Evolutionary conservation across 371 early-diverging fungal genomes (phyloP), one percentile per base, ranked within the genome.

Genomic region (Mucor lusitanicus): DNA sequence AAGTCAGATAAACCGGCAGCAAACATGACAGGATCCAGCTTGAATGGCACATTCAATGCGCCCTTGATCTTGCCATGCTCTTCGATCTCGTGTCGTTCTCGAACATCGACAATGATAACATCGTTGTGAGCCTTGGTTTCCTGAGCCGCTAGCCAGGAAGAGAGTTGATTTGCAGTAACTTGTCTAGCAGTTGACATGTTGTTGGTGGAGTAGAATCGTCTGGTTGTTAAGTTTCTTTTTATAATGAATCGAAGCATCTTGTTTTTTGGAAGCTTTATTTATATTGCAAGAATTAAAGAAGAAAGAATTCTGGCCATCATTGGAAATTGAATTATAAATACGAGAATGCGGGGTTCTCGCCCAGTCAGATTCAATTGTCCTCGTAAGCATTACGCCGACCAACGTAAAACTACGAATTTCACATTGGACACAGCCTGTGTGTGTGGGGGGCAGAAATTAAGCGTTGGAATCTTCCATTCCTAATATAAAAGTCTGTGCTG

Each of bases 41-140:
- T 58, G 19, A 74, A 59, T 8, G 76, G 76, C 12, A 75, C 63
- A 50, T 75, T 75, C 12, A 75, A 11, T 1, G 76, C 64, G 3
- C 64, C 64, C 32, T 57, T 66, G 19, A 75, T 72, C 39, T 75
- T 75, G 13, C 76, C 76, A 13, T 63, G n/a, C 17, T 57, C 17
- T 59, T 75, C 76, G 15, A 75, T 63, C 54, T 75, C 76, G 53
- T 56, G 23, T 30, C 70, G 57, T 54, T 75, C 73, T 60, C 73
- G 67, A 19, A 75, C 73, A 64, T 75, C 76, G 11, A 75, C 37
- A 15, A 75, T 3, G 21, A 61, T n/a, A 27, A 70, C 17, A 42
- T 64, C 56, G 27, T 54, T 13, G 4, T 64, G 48, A 27, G 32
- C 11, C 30, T 40, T 9, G 17, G 44, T 46, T 15, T 67, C 42